Evolutionary conservation across 1,139 yeast species (phyloP).

Genomic region (Debaryomyces subglobosus): DNA sequence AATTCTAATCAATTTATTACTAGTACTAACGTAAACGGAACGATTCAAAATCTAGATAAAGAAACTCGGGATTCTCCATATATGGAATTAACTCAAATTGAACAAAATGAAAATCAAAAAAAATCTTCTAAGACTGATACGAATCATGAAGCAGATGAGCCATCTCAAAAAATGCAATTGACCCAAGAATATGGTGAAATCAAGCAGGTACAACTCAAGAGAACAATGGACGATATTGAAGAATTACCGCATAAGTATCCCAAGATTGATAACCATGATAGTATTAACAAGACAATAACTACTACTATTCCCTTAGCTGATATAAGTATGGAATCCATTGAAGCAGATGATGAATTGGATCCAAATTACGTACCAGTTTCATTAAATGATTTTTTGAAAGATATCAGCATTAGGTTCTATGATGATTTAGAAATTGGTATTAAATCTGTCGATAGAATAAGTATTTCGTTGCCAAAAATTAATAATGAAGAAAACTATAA

Average conservation of each 20-base stretch:
- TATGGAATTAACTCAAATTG: not conserved
- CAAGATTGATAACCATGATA: not conserved
- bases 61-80: not conserved
- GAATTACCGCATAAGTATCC: slow-evolving; percentile 2
- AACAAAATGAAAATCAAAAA: not conserved
- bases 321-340: slow-evolving; percentile 15
- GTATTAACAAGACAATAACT: slow-evolving; percentile 15
- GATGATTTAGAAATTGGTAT: slow-evolving; percentile 51
- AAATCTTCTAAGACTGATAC: not conserved
- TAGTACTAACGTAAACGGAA: not conserved
- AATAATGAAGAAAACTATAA: slow-evolving; percentile 18
- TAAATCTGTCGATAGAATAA: slow-evolving; percentile 27
- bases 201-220: slow-evolving; percentile 2
- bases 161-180: slow-evolving; percentile 25
- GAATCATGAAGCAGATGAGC: not conserved
- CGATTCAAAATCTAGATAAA: not conserved
- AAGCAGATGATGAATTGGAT: slow-evolving; percentile 16
- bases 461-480: slow-evolving; percentile 23
- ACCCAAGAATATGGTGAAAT: slow-evolving; percentile 20
- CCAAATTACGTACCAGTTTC: slow-evolving; percentile 37
- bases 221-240: not conserved
- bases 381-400: slow-evolving; percentile 46
- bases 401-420: slow-evolving; percentile 53
- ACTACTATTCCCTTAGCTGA: slow-evolving; percentile 37
- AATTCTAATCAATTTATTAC: not conserved